A percentile compares a stretch with the other conserved stretches of the same genome.
Conservation (phyloP, 306 rosid genomes). For the Senna tora region DNA sequence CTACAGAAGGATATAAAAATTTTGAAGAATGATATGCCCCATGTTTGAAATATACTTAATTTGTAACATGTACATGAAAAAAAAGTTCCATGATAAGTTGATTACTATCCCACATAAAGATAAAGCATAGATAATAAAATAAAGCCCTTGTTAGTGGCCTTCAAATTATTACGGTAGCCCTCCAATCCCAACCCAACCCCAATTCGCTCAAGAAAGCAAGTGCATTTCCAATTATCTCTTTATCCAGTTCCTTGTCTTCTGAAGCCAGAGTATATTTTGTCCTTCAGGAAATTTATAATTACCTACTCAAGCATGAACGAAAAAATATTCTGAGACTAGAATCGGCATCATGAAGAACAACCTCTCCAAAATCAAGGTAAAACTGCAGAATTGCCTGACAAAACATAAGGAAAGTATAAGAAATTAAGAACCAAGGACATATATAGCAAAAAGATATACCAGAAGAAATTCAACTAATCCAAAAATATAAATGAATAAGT, state of each 20-base stretch:
- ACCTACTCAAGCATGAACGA: constrained; percentile 95
- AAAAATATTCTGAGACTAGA: constrained; percentile 83
- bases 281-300: constrained; percentile 19
- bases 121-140: neutral
- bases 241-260: neutral
- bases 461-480: neutral
- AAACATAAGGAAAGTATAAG: constrained; percentile 27
- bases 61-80: neutral
- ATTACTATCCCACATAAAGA: constrained; percentile 21
- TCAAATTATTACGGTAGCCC: neutral
- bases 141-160: neutral
- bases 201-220: neutral
- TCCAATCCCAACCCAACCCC: no score
- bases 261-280: neutral
- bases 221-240: neutral
- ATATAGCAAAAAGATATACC: neutral
- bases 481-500: neutral
- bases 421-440: constrained; percentile 4
- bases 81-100: neutral
- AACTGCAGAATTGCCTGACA: constrained; percentile 87
- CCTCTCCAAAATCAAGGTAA: constrained; percentile 89
- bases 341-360: constrained; percentile 95
- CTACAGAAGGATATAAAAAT: constrained; percentile 55
- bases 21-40: constrained; percentile 18
- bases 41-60: constrained; percentile 8